A percentile compares a stretch with the other conserved stretches of the same genome.
phyloP scores from a whole-genome alignment of 2,329 filamentous ascomycete species.

The Didymella pinodella region DNA sequence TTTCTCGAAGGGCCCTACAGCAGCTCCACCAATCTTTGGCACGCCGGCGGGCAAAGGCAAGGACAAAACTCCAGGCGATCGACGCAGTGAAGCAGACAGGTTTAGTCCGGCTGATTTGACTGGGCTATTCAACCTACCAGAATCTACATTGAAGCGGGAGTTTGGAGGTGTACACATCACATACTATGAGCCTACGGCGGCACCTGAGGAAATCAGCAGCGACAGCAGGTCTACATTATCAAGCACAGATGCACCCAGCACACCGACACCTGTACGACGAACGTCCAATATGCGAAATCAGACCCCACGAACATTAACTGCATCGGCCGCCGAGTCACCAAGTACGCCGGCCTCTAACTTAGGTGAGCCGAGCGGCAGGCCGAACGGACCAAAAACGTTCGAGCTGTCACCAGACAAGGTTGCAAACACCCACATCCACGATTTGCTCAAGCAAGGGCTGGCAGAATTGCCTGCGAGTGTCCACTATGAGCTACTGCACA shows the following conservation, averaged over 20 bases:
- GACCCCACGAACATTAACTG: slow-evolving; percentile 57
- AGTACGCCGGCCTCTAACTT: slow-evolving; percentile 56
- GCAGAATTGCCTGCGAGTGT: slow-evolving; percentile 73
- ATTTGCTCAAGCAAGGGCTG: slow-evolving; percentile 53
- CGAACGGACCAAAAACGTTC: slow-evolving; percentile 54
- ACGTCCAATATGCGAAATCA: slow-evolving; percentile 62
- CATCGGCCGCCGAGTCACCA: slow-evolving; percentile 57
- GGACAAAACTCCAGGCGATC: slow-evolving; percentile 67
- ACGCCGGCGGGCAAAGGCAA: slow-evolving; percentile 74
- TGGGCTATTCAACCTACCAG: slow-evolving; percentile 65
- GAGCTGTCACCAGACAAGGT: slow-evolving; percentile 67
- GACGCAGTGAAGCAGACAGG: slow-evolving; percentile 46
- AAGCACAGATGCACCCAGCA: slow-evolving; percentile 63
- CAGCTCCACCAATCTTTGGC: slow-evolving; percentile 59
- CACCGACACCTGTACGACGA: slow-evolving; percentile 78
- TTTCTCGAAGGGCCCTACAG: slow-evolving; percentile 72
- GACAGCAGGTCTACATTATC: slow-evolving; percentile 26
- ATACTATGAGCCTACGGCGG: slow-evolving; percentile 70
- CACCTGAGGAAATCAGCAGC: slow-evolving; percentile 33
- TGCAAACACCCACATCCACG: slow-evolving; percentile 51
- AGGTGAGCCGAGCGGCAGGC: slow-evolving; percentile 38
- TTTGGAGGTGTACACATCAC: slow-evolving; percentile 83
- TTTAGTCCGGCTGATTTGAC: slow-evolving; percentile 70
- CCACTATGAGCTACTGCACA: slow-evolving; percentile 85
- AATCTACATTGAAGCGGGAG: slow-evolving; percentile 68